These are phyloP conservation scores for Hemileccinum rubropunctum DNA, from an alignment of 768 basidiomycete genomes.

Conservation along the genomic window DNA sequence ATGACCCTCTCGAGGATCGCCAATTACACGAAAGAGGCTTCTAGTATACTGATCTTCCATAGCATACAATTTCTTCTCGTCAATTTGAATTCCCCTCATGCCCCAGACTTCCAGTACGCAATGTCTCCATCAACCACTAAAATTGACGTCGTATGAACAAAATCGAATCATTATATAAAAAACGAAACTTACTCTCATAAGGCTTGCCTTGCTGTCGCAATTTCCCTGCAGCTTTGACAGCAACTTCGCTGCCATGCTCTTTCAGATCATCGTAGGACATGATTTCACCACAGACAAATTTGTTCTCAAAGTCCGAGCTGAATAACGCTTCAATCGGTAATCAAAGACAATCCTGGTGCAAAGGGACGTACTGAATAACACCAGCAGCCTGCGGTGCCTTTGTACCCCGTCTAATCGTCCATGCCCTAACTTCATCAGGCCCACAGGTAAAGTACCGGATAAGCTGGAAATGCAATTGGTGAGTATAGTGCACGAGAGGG, in stretches of 20 bases:
- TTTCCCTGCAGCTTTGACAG: constrained; percentile 95
- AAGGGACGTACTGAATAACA: constrained; percentile 81
- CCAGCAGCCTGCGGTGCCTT: constrained; percentile 98
- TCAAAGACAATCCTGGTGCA: neutral
- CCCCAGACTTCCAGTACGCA: constrained; percentile 88
- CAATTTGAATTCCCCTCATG: constrained; percentile 18
- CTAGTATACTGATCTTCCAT: constrained; percentile 10
- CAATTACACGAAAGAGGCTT: constrained; percentile 13
- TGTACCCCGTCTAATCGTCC: constrained; percentile 93
- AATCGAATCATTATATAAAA: neutral
- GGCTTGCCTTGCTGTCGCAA: constrained; percentile 95
- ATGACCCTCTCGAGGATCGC: neutral
- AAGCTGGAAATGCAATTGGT: constrained; percentile 46
- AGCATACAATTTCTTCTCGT: constrained; percentile 9
- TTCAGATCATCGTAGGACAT: constrained; percentile 90
- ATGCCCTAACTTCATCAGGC: constrained; percentile 94
- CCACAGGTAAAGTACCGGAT: constrained; percentile 98
- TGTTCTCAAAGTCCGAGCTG: constrained; percentile 96
- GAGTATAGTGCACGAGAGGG: neutral
- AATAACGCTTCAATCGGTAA: neutral
- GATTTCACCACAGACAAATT: constrained; percentile 97
- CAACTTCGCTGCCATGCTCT: constrained; percentile 85
- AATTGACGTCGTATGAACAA: constrained; percentile 6
- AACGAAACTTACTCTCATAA: constrained; percentile 73
- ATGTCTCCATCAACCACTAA: constrained; percentile 87